Evolutionary conservation across 75 land plant species (phyloP).

Genomic region (Pinus tabuliformis): DNA sequence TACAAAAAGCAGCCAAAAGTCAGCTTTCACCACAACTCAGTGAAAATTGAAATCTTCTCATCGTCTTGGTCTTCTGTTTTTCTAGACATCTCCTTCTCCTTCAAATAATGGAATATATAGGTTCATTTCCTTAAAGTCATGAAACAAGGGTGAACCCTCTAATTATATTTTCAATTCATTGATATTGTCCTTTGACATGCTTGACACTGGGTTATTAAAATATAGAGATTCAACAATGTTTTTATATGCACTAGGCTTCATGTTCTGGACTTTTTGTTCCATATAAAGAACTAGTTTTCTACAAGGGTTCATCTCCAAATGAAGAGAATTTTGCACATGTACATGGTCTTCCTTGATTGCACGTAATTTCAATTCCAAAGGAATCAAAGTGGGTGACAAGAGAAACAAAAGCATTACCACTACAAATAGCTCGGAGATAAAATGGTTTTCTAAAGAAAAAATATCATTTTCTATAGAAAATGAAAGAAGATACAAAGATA

Average conservation of each 20-base stretch:
- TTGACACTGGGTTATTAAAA: not conserved
- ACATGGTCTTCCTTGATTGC: slow-evolving; percentile 5
- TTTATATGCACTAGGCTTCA: not conserved
- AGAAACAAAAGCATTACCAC: slow-evolving; percentile 26
- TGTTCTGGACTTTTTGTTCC: not conserved
- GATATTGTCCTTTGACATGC: not conserved
- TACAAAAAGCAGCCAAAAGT: slow-evolving; percentile 86
- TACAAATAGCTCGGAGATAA: slow-evolving; percentile 28
- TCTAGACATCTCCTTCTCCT: slow-evolving; percentile 71
- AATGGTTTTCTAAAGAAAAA: not conserved
- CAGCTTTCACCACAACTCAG: slow-evolving; percentile 69
- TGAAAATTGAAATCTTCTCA: slow-evolving; percentile 83
- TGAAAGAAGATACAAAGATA: too few species aligned
- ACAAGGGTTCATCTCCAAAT: slow-evolving; percentile 7
- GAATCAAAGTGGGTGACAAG: slow-evolving; percentile 46
- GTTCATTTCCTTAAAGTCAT: slow-evolving; percentile 25
- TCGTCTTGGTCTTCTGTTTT: slow-evolving; percentile 52
- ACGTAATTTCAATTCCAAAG: slow-evolving; percentile 45
- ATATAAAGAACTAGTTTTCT: slow-evolving; percentile 9
- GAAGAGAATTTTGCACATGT: not conserved
- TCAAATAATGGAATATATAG: slow-evolving; percentile 45
- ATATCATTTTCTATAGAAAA: too few species aligned
- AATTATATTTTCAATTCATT: not conserved
- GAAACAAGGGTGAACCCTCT: not conserved
- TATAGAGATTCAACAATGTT: not conserved